These are phyloP conservation scores for Speleostelium caveatum DNA, from an alignment of 78 protist species.

Conservation along the genomic window DNA sequence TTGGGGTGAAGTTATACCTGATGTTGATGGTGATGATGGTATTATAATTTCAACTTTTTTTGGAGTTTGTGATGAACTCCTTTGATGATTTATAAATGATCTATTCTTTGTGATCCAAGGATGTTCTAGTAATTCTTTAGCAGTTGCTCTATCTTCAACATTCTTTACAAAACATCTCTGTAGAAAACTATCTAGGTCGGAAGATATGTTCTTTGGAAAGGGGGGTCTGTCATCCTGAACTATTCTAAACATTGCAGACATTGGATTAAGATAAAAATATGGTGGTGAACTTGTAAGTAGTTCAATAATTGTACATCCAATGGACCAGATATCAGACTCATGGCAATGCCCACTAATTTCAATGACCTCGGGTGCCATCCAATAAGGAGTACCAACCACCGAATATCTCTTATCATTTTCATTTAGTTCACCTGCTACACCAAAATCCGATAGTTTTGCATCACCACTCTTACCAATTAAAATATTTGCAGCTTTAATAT, in stretches of 20 bases:
- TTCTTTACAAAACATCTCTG: constrained; percentile 49
- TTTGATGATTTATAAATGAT: constrained; percentile 11
- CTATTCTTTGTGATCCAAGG: constrained; percentile 53
- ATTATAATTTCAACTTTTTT: too few species aligned
- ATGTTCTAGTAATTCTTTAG: constrained; percentile 45
- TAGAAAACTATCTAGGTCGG: constrained; percentile 13
- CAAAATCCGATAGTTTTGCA: constrained; percentile 95
- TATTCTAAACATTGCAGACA: constrained; percentile 96
- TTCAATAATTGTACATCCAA: constrained; percentile 98
- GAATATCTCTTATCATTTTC: constrained; percentile 61
- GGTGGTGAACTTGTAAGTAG: constrained; percentile 97
- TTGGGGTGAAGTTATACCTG: not conserved
- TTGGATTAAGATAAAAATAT: constrained; percentile 92
- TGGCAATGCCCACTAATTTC: constrained; percentile 85
- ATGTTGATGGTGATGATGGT: not conserved
- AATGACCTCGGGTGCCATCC: constrained; percentile 98
- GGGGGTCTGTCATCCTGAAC: constrained; percentile 98
- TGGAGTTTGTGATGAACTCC: not conserved
- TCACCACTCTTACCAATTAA: constrained; percentile 84
- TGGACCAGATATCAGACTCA: constrained; percentile 97
- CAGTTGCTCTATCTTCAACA: constrained; percentile 47
- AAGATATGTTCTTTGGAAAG: constrained; percentile 88
- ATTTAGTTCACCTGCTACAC: constrained; percentile 88
- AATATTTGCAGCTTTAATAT: constrained; percentile 92
- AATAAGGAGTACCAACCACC: constrained; percentile 60